These are phyloP conservation scores for Populus tremula DNA, from an alignment of 345 rosid genomes.

Conservation along the genomic window DNA sequence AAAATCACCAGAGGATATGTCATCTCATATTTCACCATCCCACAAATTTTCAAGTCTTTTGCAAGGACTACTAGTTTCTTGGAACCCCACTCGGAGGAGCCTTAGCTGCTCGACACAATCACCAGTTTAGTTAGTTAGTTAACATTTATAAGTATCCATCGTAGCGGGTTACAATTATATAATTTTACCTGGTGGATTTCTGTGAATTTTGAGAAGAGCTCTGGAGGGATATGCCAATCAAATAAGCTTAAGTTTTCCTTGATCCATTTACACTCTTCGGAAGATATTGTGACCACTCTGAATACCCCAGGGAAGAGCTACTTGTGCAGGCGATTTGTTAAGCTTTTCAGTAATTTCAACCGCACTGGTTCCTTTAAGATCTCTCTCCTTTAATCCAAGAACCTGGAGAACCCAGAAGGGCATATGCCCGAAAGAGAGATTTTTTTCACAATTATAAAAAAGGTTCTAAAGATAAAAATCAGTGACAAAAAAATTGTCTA, in stretches of 20 bases:
- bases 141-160: too few species aligned
- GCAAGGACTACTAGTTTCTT: constrained; percentile 46
- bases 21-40: constrained; percentile 56
- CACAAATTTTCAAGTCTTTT: constrained; percentile 48
- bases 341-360: constrained; percentile 41
- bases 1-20: neutral
- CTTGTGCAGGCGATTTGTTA: constrained; percentile 54
- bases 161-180: too few species aligned
- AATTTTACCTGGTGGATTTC: constrained; percentile 43
- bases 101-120: constrained; percentile 39
- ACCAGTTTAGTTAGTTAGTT: neutral
- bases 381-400: constrained; percentile 58
- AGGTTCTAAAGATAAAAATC: neutral
- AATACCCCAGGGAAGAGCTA: constrained; percentile 59
- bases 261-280: constrained; percentile 56
- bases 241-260: constrained; percentile 45
- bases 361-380: constrained; percentile 42
- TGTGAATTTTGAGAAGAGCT: constrained; percentile 38
- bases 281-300: constrained; percentile 55
- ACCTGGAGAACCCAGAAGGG: constrained; percentile 62
- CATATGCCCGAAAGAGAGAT: constrained; percentile 38
- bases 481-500: neutral
- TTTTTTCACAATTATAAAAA: neutral
- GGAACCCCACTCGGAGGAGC: constrained; percentile 54
- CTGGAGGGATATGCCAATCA: constrained; percentile 52